Base-by-base conservation (phyloP, 2,329 filamentous ascomycete species). In the Tolypocladium ovalisporum region DNA sequence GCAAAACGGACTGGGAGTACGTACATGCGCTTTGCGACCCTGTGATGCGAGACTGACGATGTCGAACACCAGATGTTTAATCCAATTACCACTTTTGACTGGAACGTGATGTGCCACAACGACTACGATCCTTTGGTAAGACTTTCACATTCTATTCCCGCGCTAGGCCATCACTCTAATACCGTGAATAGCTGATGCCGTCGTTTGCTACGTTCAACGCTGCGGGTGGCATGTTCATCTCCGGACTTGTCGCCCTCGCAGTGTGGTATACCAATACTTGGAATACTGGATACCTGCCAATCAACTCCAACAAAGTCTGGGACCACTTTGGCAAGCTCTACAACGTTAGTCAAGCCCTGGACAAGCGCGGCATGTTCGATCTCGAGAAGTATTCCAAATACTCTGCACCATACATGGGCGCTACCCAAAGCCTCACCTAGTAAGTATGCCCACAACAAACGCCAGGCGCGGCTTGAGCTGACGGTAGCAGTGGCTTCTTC, bases 81-180 rank as follows among this genome's bases (percentile, higher is more conserved):
- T 58, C 72, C 71, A 1, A 57, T 71, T 6, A 70, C 74, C 0
- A 76, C 74, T 1, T 70, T 75, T 34, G 75, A 78, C 62, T 77
- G 75, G 75, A 76, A 75, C 54, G 57, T 72, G 17, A 53, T 70
- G 27, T 62, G 62, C 3, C 59, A 56, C 24, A 59, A 34, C 5
- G 47, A 34, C 29, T 34, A 13, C 22, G 47, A 75, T 52, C 74
- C 74, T 3, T 63, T 76, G 19, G 67, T 60, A 36, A 19, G 56
- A 49, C 27, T 40, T n/a, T 17, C 27, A 4, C 5, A 34, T 5
- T 42, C 10, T 15, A 15, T 19, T 24, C 32, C 8, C 17, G 17
- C 47, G 5, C 17, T 8, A 22, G 34, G 5, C 4, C 10, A 3
- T 29, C 12, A 17, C 17, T 52, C 47, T 52, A 52, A 52, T 8